phyloP scores from a whole-genome alignment of 306 rosid genomes.

The Trifolium pratense region DNA sequence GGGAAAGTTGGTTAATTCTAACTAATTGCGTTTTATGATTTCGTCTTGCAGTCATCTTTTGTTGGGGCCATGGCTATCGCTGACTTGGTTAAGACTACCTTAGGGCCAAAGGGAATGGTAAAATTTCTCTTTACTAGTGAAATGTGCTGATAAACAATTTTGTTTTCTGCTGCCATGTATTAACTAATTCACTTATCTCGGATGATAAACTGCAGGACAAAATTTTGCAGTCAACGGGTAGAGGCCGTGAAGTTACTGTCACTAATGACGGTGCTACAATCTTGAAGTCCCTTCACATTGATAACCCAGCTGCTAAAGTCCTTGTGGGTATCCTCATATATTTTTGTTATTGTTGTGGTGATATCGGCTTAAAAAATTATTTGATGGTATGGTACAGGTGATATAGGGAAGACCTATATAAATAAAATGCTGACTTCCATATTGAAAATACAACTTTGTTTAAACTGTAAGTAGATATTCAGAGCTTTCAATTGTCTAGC shows the following conservation, averaged over 20 bases:
- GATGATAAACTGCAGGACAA: slow-evolving; percentile 67
- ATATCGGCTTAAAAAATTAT: neutral
- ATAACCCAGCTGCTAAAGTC: slow-evolving; percentile 98
- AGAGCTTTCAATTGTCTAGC: no score
- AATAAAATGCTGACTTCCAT: neutral
- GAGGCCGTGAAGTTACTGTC: slow-evolving; percentile 85
- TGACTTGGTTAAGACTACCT: slow-evolving; percentile 93
- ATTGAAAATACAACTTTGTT: no score
- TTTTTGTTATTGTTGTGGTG: slow-evolving; percentile 16
- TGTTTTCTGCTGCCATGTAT: neutral
- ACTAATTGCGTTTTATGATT: slow-evolving; percentile 14
- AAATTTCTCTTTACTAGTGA: slow-evolving; percentile 4
- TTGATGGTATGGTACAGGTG: neutral
- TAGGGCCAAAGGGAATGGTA: slow-evolving; percentile 99
- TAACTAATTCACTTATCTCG: slow-evolving; percentile 17
- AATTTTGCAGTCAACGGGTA: slow-evolving; percentile 93
- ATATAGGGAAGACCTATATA: neutral
- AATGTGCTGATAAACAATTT: slow-evolving; percentile 3
- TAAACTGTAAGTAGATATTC: no score
- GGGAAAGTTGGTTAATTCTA: slow-evolving; percentile 16
- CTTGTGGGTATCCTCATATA: slow-evolving; percentile 94
- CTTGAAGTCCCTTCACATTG: slow-evolving; percentile 93
- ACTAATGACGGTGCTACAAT: slow-evolving; percentile 98
- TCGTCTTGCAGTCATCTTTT: slow-evolving; percentile 74
- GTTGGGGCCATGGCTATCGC: slow-evolving; percentile 96